These are phyloP conservation scores for Metarhizium anisopliae DNA, from an alignment of 2,329 filamentous ascomycete species.

Conservation along the genomic window DNA sequence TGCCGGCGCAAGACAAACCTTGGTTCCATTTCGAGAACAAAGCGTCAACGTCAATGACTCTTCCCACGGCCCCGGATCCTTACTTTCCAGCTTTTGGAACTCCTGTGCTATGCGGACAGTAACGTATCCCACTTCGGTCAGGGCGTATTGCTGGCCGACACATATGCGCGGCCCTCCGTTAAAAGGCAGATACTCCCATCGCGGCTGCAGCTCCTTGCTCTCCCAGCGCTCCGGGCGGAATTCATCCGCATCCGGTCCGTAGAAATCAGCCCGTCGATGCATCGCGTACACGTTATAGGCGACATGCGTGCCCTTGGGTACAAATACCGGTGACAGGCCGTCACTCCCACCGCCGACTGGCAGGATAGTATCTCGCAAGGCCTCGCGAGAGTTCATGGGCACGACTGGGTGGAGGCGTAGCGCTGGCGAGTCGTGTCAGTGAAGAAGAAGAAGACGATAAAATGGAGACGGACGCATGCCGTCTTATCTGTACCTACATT, in stretches of 20 bases:
- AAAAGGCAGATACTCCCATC: conserved; percentile 37
- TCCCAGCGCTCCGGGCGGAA: conserved; percentile 34
- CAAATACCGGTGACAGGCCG: conserved; percentile 34
- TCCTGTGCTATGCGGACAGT: conserved; percentile 14
- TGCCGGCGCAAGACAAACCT: conserved; percentile 10
- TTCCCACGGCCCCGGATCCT: conserved; percentile 11
- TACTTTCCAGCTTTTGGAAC: conserved; percentile 11
- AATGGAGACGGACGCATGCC: neutral
- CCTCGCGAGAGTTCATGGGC: conserved; percentile 36
- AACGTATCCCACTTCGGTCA: conserved; percentile 17
- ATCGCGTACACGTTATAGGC: conserved; percentile 31
- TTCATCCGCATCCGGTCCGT: conserved; percentile 27
- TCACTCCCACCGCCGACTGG: conserved; percentile 41
- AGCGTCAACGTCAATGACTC: conserved; percentile 11
- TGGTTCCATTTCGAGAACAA: conserved; percentile 11
- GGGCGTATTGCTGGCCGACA: conserved; percentile 15
- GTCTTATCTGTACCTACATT: conserved; percentile 8
- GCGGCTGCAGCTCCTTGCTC: conserved; percentile 20
- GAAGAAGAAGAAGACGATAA: neutral
- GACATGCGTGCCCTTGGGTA: conserved; percentile 35
- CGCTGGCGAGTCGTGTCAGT: conserved; percentile 12
- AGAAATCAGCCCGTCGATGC: conserved; percentile 29
- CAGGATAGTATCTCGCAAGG: conserved; percentile 36
- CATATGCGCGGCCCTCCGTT: conserved; percentile 38
- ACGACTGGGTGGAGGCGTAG: conserved; percentile 39